These are phyloP conservation scores for Blumeria hordei DNA, from an alignment of 2,329 filamentous ascomycete species.

Conservation along the genomic window DNA sequence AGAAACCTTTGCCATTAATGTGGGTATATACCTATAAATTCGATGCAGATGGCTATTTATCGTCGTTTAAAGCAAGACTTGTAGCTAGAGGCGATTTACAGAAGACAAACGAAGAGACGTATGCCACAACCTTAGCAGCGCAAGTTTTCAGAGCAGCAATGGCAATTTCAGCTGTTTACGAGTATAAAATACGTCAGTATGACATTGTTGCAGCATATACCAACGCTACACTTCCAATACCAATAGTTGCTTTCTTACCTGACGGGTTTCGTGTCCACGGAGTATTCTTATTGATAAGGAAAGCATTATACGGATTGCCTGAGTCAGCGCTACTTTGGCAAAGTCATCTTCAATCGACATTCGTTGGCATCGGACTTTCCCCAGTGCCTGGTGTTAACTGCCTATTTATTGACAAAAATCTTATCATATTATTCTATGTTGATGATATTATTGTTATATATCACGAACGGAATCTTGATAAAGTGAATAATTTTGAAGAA, in stretches of 20 bases:
- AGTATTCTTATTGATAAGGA: neutral
- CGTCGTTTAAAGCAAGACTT: constrained; percentile 8
- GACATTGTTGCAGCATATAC: neutral
- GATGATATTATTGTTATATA: constrained; percentile 1
- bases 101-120: constrained; percentile 1
- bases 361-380: neutral
- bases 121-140: neutral
- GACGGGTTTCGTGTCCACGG: neutral
- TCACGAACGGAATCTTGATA: neutral
- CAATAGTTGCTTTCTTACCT: neutral
- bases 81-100: constrained; percentile 9
- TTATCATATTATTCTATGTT: neutral
- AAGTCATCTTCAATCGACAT: neutral
- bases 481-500: neutral
- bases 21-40: constrained; percentile 11
- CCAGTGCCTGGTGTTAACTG: constrained; percentile 1
- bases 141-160: constrained; percentile 1
- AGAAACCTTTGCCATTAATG: constrained; percentile 3
- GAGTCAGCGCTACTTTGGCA: neutral
- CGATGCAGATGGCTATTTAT: constrained; percentile 8
- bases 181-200: neutral
- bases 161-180: neutral
- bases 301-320: neutral
- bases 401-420: neutral
- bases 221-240: neutral